These are phyloP conservation scores for Isoetes taiwanensis DNA, from an alignment of 75 land plant species.

Conservation along the genomic window DNA sequence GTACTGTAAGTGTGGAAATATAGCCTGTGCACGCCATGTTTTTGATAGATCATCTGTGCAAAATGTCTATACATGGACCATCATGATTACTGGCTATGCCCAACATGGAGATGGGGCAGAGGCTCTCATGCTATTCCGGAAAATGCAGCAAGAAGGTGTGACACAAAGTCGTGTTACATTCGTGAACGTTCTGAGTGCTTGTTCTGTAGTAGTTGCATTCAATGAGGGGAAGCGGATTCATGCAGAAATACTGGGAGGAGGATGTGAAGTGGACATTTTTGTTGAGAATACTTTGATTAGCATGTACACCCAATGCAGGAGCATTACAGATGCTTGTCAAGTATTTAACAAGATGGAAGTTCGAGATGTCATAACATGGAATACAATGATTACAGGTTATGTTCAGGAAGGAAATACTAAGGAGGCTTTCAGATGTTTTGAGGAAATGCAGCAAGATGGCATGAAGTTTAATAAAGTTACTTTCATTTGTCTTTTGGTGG, in stretches of 20 bases:
- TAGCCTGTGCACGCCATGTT: constrained; percentile 9
- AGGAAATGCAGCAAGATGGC: not conserved
- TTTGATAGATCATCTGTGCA: constrained; percentile 34
- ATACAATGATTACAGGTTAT: not conserved
- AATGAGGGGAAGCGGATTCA: constrained; percentile 1
- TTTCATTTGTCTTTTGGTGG: not conserved
- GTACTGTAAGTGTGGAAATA: not conserved
- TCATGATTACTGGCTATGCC: constrained; percentile 36
- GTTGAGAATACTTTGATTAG: not conserved
- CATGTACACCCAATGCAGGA: not conserved
- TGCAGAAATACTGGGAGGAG: not conserved
- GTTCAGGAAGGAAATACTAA: not conserved
- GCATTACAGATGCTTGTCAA: not conserved
- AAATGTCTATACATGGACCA: constrained; percentile 52
- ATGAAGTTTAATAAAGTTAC: not conserved
- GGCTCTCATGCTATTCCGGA: constrained; percentile 24
- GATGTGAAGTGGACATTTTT: not conserved
- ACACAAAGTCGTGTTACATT: constrained; percentile 36
- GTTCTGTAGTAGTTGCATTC: not conserved
- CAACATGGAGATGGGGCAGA: constrained; percentile 15
- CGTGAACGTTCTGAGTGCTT: constrained; percentile 41
- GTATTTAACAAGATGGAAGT: not conserved
- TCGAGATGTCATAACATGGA: constrained; percentile 8
- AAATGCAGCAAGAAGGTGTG: constrained; percentile 33
- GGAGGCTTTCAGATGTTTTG: not conserved